phyloP scores from a whole-genome alignment of 164 flowering plant genomes.

The Litsea cubeba region DNA sequence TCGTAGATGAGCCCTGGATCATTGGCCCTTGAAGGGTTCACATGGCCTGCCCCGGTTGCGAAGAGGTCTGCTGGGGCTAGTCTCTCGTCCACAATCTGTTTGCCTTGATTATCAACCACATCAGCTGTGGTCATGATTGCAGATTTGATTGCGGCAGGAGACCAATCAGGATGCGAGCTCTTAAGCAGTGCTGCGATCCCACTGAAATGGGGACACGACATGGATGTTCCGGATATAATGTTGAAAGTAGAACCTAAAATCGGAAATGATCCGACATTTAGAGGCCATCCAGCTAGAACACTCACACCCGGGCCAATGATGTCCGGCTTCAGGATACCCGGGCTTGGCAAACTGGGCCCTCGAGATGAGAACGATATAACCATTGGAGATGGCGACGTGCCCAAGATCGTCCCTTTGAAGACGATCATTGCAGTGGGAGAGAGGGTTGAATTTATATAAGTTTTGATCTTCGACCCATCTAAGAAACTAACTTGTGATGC shows the following conservation, averaged over 20 bases:
- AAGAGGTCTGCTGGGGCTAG: slow-evolving; percentile 27
- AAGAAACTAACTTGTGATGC: slow-evolving; percentile 30
- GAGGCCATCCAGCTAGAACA: slow-evolving; percentile 6
- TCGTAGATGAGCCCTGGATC: slow-evolving; percentile 9
- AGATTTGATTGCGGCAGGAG: slow-evolving; percentile 8
- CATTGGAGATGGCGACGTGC: slow-evolving; percentile 7
- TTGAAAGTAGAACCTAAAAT: slow-evolving; percentile 2
- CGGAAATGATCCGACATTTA: background rate
- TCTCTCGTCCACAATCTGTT: slow-evolving; percentile 31
- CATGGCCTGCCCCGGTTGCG: slow-evolving; percentile 49
- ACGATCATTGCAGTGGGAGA: slow-evolving; percentile 30
- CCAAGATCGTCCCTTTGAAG: slow-evolving; percentile 40
- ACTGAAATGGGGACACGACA: slow-evolving; percentile 19
- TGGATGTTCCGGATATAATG: background rate
- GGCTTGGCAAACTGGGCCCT: slow-evolving; percentile 1
- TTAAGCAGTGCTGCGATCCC: slow-evolving; percentile 53
- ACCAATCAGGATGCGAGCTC: slow-evolving; percentile 30
- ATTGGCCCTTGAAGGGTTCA: slow-evolving; percentile 12
- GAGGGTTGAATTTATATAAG: slow-evolving; percentile 38
- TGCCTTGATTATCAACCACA: slow-evolving; percentile 6
- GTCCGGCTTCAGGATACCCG: slow-evolving; percentile 57
- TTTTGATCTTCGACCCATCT: slow-evolving; percentile 30
- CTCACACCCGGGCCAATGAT: slow-evolving; percentile 38
- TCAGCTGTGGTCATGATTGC: slow-evolving; percentile 24
- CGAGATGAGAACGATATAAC: slow-evolving; percentile 8